Evolutionary conservation across 2,329 filamentous ascomycete genomes (phyloP), one percentile per base, ranked within the genome.

Genomic region (Tolypocladium pustulatum): DNA sequence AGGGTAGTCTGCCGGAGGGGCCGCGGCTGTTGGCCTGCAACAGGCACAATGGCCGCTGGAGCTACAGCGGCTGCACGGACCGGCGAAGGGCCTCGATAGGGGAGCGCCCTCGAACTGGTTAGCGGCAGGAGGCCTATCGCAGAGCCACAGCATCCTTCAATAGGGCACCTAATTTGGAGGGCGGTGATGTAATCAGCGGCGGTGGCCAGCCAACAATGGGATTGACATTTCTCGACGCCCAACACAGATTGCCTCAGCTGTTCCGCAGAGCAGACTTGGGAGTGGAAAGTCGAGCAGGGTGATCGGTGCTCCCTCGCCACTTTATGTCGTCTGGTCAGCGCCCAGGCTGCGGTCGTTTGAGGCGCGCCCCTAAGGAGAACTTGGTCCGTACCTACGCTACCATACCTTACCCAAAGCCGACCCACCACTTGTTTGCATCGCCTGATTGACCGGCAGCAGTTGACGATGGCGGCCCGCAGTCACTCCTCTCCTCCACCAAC

Each of bases 61-160:
- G 25, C 51, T 1, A 13, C 34, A 25, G 59, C 59, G 46, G 34
- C 55, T 53, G 58, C 58, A 59, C 58, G 43, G 58, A 36, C 54
- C 41, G 4, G 20, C 43, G 43, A 20, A 53, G 52, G 32, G 52
- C 17, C 55, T 6, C 40, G 34, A 46, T 49, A 49, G 55, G 55
- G 55, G 55, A 41, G 27, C 40, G 25, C 38, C 20, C 55, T 56
- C 20, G 55, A 56, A 56, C 27, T 30, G 55, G 55, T 43, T 56
- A 56, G 55, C 40, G 55, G 55, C 49, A 32, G 49, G 49, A 34
- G 30, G 30, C 30, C 49, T n/a, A 34, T 17, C 30, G 30, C 17
- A 17, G 30, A 52, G 49, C 30, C 30, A 27, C 49, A 52, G 49
- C 49, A 52, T 52, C 49, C 46, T 51, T 20, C 17, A 9, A 17